phyloP scores from a whole-genome alignment of 805 yeast genomes.

The Candida quercuum region DNA sequence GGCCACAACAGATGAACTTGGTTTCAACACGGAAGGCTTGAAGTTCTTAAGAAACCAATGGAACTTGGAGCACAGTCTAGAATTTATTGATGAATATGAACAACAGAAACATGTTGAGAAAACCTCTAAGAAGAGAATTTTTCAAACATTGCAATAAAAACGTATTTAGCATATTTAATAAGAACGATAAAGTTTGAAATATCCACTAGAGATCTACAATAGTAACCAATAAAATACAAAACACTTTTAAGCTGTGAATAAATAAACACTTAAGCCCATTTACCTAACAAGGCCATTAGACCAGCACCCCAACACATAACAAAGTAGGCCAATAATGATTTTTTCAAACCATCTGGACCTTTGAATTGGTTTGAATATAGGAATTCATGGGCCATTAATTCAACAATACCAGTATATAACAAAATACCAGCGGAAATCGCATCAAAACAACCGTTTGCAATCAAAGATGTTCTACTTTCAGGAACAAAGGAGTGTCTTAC shows the following conservation, averaged over 20 bases:
- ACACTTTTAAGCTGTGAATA: too few relatives aligned
- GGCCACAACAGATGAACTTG: slow-evolving; percentile 53
- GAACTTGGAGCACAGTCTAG: slow-evolving; percentile 68
- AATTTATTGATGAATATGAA: slow-evolving; percentile 65
- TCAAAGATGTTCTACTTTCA: slow-evolving; percentile 50
- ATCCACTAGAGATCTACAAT: too few relatives aligned
- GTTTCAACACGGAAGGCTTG: slow-evolving; percentile 82
- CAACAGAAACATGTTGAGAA: slow-evolving; percentile 48
- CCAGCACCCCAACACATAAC: slow-evolving; percentile 64
- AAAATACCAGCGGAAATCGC: slow-evolving; percentile 75
- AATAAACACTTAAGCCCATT: slow-evolving; percentile 48
- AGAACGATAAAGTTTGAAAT: too few relatives aligned
- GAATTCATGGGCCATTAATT: slow-evolving; percentile 75
- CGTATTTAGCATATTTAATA: neutral
- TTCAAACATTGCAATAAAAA: slow-evolving; percentile 39
- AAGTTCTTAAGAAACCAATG: slow-evolving; percentile 70
- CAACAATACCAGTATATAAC: slow-evolving; percentile 72
- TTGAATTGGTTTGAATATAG: slow-evolving; percentile 57
- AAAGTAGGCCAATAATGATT: slow-evolving; percentile 45
- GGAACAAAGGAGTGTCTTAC: slow-evolving; percentile 60
- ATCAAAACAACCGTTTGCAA: slow-evolving; percentile 70
- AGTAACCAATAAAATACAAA: too few relatives aligned
- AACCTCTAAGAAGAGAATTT: slow-evolving; percentile 66
- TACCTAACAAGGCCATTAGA: slow-evolving; percentile 70
- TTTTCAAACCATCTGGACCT: slow-evolving; percentile 48